These are phyloP conservation scores for Boletellus sp. DNA, from an alignment of 768 basidiomycete species.

Conservation along the genomic window DNA sequence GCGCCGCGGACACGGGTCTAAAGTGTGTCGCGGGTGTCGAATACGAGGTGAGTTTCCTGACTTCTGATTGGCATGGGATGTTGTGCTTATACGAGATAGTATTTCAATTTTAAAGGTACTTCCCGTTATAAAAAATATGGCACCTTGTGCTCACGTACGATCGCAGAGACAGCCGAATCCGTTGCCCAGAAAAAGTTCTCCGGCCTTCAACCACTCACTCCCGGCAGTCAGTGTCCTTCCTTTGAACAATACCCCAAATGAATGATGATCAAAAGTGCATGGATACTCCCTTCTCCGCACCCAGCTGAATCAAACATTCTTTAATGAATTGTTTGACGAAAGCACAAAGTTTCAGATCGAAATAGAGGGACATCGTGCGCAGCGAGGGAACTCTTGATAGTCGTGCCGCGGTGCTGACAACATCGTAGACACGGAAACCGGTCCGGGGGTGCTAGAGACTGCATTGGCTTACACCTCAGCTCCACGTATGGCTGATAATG, in stretches of 20 bases:
- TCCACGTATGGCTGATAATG: slow-evolving; percentile 84
- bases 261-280: slow-evolving; percentile 61
- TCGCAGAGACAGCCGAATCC: slow-evolving; percentile 74
- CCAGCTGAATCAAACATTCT: slow-evolving; percentile 85
- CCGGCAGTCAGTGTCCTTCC: slow-evolving; percentile 70
- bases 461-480: slow-evolving; percentile 83
- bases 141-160: slow-evolving; percentile 4
- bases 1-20: slow-evolving; percentile 46
- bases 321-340: slow-evolving; percentile 82
- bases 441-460: slow-evolving; percentile 84
- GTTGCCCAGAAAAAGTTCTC: slow-evolving; percentile 75
- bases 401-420: not conserved
- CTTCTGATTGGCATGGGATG: not conserved
- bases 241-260: slow-evolving; percentile 1
- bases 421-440: slow-evolving; percentile 81
- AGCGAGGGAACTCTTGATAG: not conserved
- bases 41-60: slow-evolving; percentile 65
- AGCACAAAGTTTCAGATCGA: slow-evolving; percentile 68
- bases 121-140: not conserved
- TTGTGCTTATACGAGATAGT: slow-evolving; percentile 41
- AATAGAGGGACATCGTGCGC: slow-evolving; percentile 83
- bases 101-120: slow-evolving; percentile 86
- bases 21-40: slow-evolving; percentile 85
- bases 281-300: slow-evolving; percentile 93
- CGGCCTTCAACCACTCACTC: slow-evolving; percentile 74